Base-by-base conservation (phyloP, 192 early-diverging fungal species). In the Geosiphon pyriformis region DNA sequence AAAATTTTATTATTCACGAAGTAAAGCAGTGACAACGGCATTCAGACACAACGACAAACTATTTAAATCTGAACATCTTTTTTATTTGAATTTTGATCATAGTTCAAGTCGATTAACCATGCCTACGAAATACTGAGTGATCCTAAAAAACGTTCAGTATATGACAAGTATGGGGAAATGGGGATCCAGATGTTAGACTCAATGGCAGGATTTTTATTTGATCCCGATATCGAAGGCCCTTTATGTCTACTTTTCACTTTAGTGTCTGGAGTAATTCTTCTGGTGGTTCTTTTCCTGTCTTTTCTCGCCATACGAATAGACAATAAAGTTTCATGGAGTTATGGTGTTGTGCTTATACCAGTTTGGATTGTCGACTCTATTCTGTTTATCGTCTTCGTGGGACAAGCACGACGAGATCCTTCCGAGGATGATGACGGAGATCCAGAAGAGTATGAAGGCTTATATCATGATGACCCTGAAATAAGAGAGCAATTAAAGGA, bases 151-250 rank as follows among this genome's bases (percentile, higher is more conserved):
- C 85, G 94, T 15, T 69, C 86, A 29, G 85, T 98, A 20, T 98
- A 95, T 75, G 93, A 96, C 79, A 85, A 87, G 68, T 94, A 95
- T 73, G 90, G 90, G 52, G 86, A 87, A 62, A 80, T 87, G 62
- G 90, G 90, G 30, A 72, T 92, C 1, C 76, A 85, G 46, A 92
- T 92, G 90, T 80, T 88, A 54, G 86, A 82, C 59, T 82, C 86
- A 0, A 71, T 89, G 52, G 87, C 82, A 50, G 83, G 87, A 59
- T 78, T 83, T 48, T 68, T 88, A 37, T 75, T 92, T 29, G 82
- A 87, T 69, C 84, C 88, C 0, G 77, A 84, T 34, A 80, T 92
- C 4, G 87, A 85, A 62, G 78, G 77, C 49, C 71, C 84, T 61
- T 74, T 88, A 22, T 88, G 87, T 70, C 69, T 79, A 3, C 58